A percentile compares a stretch with the other conserved stretches of the same genome.
Conservation (phyloP, 495 filamentous ascomycete genomes). For the Annulohypoxylon bovei region DNA sequence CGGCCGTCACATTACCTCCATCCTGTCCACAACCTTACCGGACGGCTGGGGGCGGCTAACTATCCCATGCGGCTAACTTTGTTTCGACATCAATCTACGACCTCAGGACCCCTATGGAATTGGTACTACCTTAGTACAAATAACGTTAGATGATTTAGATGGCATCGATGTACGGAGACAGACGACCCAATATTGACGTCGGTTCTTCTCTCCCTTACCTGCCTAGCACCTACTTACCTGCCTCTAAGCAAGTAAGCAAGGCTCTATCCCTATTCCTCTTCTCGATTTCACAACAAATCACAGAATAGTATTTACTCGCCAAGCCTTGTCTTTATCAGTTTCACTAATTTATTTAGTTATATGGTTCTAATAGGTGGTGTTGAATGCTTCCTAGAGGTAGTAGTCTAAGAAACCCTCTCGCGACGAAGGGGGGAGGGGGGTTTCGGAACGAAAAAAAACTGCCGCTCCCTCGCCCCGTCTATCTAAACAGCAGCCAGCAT, state of each 20-base stretch:
- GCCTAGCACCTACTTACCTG: too few relatives aligned
- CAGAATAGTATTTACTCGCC: neutral
- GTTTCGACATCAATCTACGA: constrained; percentile 14
- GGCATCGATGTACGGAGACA: neutral
- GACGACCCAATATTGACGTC: too few relatives aligned
- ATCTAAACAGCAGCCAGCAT: constrained; percentile 19
- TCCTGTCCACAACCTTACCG: neutral
- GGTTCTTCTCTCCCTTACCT: too few relatives aligned
- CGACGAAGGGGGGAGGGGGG: neutral
- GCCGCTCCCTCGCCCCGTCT: constrained; percentile 7
- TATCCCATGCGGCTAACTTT: constrained; percentile 23
- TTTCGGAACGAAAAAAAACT: constrained; percentile 3
- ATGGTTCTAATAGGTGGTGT: constrained; percentile 32
- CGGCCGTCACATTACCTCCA: neutral
- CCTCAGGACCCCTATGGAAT: neutral
- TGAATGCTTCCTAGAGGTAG: constrained; percentile 28
- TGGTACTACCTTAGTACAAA: too few relatives aligned
- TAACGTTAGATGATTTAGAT: neutral
- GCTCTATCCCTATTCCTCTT: too few relatives aligned
- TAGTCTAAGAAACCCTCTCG: constrained; percentile 24
- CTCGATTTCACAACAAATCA: neutral
- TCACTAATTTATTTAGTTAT: constrained; percentile 34
- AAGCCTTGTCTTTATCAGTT: neutral
- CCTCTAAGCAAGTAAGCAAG: too few relatives aligned
- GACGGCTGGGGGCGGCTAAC: neutral